Evolutionary conservation across 1,284 basidiomycete species (phyloP).

Genomic region (Trichosporon sp.): DNA sequence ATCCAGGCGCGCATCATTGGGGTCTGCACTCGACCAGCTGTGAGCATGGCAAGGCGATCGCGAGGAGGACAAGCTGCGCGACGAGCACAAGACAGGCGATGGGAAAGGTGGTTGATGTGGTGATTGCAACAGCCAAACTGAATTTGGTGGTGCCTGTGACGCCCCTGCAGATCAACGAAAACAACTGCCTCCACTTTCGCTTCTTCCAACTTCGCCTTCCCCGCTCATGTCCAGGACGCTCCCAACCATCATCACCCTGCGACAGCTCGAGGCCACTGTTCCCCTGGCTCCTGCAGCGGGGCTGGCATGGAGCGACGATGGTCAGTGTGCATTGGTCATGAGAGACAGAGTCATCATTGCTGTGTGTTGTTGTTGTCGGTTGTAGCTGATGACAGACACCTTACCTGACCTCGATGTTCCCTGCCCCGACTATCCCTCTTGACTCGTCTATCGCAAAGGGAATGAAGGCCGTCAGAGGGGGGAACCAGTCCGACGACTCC

Average conservation of each 20-base stretch:
- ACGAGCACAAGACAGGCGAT: background rate
- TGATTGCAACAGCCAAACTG: background rate
- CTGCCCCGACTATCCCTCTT: slow-evolving; percentile 37
- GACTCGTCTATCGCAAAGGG: slow-evolving; percentile 29
- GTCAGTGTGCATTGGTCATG: slow-evolving; percentile 46
- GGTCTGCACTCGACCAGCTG: background rate
- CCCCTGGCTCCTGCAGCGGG: slow-evolving; percentile 18
- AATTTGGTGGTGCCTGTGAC: slow-evolving; percentile 15
- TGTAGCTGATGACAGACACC: slow-evolving; percentile 41
- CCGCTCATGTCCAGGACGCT: slow-evolving; percentile 19
- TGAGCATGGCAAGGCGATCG: background rate
- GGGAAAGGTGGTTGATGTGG: background rate
- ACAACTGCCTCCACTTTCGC: slow-evolving; percentile 18
- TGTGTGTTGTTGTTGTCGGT: slow-evolving; percentile 24
- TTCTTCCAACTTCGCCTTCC: slow-evolving; percentile 15
- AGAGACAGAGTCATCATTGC: slow-evolving; percentile 39
- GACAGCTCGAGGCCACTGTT: slow-evolving; percentile 17
- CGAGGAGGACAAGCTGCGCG: background rate
- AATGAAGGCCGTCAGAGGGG: slow-evolving; percentile 23
- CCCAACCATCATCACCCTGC: slow-evolving; percentile 15
- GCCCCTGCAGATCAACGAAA: background rate
- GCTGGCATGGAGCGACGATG: slow-evolving; percentile 49
- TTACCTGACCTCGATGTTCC: slow-evolving; percentile 37
- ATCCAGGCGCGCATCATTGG: background rate
- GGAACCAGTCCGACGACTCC: slow-evolving; percentile 26